Evolutionary conservation across 306 rosid species (phyloP).

Genomic region (Quercus agrifolia): DNA sequence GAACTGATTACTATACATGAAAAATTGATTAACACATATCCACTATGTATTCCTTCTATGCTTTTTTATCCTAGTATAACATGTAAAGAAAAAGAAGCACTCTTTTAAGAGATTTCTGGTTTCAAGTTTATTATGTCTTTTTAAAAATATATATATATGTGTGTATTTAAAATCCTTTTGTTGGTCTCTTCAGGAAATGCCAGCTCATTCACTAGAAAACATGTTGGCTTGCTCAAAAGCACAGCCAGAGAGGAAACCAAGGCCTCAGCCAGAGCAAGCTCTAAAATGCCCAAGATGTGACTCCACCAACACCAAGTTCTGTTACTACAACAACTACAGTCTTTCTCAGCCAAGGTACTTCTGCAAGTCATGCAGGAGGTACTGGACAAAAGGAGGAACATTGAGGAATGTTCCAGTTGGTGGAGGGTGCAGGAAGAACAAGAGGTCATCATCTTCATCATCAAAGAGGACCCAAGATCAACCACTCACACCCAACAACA

Average conservation of each 20-base stretch:
- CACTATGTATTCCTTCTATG: background rate
- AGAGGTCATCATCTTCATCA: conserved; percentile 57
- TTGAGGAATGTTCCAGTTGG: conserved; percentile 97
- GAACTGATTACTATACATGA: too few relatives aligned
- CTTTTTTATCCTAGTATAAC: background rate
- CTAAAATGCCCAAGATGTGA: conserved; percentile 91
- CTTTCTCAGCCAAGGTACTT: conserved; percentile 93
- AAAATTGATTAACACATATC: too few relatives aligned
- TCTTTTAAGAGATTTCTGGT: too few relatives aligned
- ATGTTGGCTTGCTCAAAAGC: conserved; percentile 66
- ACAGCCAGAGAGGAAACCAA: conserved; percentile 59
- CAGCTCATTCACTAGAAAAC: conserved; percentile 62
- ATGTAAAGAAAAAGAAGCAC: background rate
- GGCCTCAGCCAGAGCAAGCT: conserved; percentile 86
- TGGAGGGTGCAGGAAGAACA: conserved; percentile 97
- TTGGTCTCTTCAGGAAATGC: conserved; percentile 62
- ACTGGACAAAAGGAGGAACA: conserved; percentile 99
- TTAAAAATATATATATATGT: background rate
- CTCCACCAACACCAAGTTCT: conserved; percentile 88
- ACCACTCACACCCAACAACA: conserved; percentile 40
- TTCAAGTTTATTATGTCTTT: background rate
- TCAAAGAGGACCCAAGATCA: conserved; percentile 66
- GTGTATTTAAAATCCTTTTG: background rate
- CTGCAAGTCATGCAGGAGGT: conserved; percentile 95
- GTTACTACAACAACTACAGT: conserved; percentile 97